Evolutionary conservation across 2,329 filamentous ascomycete species (phyloP).

Genomic region (Diaporthe citri): DNA sequence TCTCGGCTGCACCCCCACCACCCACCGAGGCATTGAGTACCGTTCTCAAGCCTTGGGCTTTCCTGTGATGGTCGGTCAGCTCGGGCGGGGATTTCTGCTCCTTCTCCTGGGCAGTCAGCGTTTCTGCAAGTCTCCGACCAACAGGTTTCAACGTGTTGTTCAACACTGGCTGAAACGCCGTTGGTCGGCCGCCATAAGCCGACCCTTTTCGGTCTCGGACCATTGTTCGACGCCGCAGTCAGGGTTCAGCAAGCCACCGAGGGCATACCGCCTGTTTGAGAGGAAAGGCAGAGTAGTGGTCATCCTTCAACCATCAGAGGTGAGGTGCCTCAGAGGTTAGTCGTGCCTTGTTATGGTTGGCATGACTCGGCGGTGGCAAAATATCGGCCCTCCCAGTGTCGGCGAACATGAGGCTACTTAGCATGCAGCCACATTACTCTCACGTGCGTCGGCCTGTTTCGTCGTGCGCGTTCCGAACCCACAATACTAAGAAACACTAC

Average conservation of each 20-base stretch:
- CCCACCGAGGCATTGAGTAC: no score
- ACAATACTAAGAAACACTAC: neutral
- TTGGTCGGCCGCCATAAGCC: conserved; percentile 21
- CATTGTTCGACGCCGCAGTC: conserved; percentile 12
- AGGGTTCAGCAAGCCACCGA: conserved; percentile 15
- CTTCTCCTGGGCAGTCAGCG: neutral
- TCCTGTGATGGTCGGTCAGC: neutral
- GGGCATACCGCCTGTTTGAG: conserved; percentile 22
- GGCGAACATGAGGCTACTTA: conserved; percentile 14
- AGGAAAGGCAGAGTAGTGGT: neutral
- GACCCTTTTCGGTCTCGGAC: conserved; percentile 12
- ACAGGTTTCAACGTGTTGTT: conserved; percentile 12
- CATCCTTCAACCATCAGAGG: neutral
- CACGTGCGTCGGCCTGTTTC: conserved; percentile 20
- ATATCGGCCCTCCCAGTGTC: neutral
- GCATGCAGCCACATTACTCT: conserved; percentile 22
- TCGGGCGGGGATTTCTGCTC: neutral
- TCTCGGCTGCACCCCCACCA: neutral
- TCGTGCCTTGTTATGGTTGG: neutral
- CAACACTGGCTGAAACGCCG: conserved; percentile 24
- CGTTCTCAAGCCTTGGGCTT: neutral
- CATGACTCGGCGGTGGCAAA: conserved; percentile 21
- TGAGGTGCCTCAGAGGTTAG: neutral
- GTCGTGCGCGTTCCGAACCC: conserved; percentile 9
- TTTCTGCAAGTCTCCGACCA: conserved; percentile 17